Percentiles rank a stretch among this genome's conserved stretches.
phyloP scores from a whole-genome alignment of 1,284 basidiomycete genomes.

The Sanghuangporus weigelae region DNA sequence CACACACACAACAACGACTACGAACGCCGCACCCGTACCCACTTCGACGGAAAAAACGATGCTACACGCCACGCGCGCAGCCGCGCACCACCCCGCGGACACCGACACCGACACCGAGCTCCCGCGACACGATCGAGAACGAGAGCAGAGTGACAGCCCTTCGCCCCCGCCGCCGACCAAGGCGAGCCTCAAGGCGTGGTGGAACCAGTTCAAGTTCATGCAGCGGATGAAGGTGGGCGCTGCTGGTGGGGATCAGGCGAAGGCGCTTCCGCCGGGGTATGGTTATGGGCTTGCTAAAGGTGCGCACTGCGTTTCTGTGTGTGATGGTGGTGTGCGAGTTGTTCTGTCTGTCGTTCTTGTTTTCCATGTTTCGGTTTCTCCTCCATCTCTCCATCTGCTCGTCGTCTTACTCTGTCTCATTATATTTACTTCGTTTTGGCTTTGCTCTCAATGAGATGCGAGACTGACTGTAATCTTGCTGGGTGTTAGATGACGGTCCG shows the following conservation, averaged over 20 bases:
- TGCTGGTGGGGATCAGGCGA: not conserved
- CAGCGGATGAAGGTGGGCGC: constrained; percentile 52
- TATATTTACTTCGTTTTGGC: not conserved
- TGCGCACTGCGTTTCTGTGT: constrained; percentile 23
- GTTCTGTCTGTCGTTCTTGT: constrained; percentile 5
- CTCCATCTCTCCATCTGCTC: constrained; percentile 22
- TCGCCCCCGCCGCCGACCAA: constrained; percentile 40
- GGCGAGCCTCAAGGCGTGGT: constrained; percentile 76
- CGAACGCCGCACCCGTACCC: no score
- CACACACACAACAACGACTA: no score
- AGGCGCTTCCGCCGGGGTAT: constrained; percentile 7
- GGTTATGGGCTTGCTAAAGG: constrained; percentile 23
- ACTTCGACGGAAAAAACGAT: not conserved
- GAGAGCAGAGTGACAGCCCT: not conserved
- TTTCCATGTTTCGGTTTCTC: constrained; percentile 11
- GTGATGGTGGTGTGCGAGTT: not conserved
- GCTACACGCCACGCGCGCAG: not conserved
- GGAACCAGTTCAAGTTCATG: constrained; percentile 67
- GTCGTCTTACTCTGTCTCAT: not conserved
- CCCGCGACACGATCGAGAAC: not conserved
- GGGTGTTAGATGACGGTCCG: constrained; percentile 22
- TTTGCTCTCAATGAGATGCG: not conserved
- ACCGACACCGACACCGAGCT: not conserved
- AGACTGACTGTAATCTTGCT: constrained; percentile 14
- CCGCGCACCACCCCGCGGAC: not conserved